phyloP scores from a whole-genome alignment of 345 rosid genomes.

The Diplotaxis tenuifolia region DNA sequence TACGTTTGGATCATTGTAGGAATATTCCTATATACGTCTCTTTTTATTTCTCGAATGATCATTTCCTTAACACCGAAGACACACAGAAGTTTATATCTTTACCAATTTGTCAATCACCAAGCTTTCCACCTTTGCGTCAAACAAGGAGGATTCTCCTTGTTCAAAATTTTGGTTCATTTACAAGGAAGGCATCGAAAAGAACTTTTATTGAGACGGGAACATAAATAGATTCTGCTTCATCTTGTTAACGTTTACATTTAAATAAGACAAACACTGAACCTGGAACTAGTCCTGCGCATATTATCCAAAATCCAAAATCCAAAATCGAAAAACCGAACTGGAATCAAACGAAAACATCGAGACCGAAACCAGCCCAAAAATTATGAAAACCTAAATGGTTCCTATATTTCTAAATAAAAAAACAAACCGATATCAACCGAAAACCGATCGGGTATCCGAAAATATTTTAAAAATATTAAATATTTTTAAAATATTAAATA shows the following conservation, averaged over 20 bases:
- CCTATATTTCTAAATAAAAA: too few species aligned
- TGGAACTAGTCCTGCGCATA: too few species aligned
- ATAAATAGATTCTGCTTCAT: not conserved
- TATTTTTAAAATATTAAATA: too few species aligned
- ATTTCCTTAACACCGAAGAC: constrained; percentile 18
- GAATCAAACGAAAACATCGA: too few species aligned
- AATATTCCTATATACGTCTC: constrained; percentile 23
- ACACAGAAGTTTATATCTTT: not conserved
- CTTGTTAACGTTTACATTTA: not conserved
- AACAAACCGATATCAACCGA: too few species aligned
- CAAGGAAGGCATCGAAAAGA: not conserved
- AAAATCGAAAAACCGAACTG: too few species aligned
- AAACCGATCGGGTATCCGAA: too few species aligned
- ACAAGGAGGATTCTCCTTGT: not conserved
- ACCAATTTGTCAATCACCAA: constrained; percentile 12
- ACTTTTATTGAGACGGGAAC: not conserved
- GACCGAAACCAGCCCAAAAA: too few species aligned
- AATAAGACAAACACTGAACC: too few species aligned
- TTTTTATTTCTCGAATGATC: not conserved
- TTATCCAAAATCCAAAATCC: too few species aligned
- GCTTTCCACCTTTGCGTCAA: constrained; percentile 27
- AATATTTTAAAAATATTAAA: too few species aligned
- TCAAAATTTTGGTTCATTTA: not conserved
- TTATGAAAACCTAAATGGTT: too few species aligned
- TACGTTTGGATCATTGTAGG: constrained; percentile 29